These are phyloP conservation scores for Eucalyptus guilfoylei DNA, from an alignment of 345 rosid species.

Conservation along the genomic window DNA sequence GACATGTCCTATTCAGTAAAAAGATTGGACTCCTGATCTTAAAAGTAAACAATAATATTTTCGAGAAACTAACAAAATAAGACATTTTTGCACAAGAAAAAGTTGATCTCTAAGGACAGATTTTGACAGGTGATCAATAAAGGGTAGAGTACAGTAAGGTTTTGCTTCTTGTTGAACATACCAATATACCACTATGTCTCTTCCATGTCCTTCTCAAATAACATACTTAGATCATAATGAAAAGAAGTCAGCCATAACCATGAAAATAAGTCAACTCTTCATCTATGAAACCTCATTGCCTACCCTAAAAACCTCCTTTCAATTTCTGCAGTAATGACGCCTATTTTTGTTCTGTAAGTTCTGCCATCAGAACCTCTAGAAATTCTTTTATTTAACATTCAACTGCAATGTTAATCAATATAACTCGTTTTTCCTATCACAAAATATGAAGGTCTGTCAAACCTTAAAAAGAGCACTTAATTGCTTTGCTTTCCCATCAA, in stretches of 20 bases:
- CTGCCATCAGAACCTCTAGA: background rate
- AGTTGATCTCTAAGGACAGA: background rate
- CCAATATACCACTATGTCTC: background rate
- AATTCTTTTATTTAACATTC: background rate
- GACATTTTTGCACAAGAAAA: background rate
- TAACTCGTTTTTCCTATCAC: background rate
- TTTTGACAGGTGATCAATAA: background rate
- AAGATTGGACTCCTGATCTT: background rate
- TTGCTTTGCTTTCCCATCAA: background rate
- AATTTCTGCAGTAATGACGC: background rate
- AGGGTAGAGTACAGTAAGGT: background rate
- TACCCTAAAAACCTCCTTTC: background rate
- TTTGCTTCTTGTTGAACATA: background rate
- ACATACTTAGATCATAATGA: background rate
- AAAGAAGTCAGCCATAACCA: background rate
- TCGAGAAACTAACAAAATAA: background rate
- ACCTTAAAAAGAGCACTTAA: background rate
- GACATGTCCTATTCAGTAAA: background rate
- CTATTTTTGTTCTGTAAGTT: background rate
- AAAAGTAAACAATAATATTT: background rate
- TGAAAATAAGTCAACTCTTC: background rate
- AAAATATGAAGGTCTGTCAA: background rate
- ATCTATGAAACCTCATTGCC: background rate
- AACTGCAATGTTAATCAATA: background rate
- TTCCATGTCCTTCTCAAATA: background rate